Percentiles rank a stretch among this genome's conserved stretches.
These are phyloP conservation scores for Verbena officinalis DNA, from an alignment of 257 asterid species.

Conservation along the genomic window DNA sequence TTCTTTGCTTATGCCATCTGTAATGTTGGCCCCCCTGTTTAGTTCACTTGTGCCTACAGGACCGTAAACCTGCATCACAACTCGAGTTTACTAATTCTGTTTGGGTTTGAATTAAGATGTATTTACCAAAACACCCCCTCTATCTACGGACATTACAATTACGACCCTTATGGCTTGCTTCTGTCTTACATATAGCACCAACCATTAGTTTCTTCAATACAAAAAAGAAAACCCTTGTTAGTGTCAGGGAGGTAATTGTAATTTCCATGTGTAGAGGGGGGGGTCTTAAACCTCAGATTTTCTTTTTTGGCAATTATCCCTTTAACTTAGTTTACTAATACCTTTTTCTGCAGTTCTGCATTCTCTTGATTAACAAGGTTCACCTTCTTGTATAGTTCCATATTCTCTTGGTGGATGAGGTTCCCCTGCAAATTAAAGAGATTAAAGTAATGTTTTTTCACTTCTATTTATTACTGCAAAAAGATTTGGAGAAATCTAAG, in stretches of 20 bases:
- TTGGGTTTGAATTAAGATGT: too few relatives aligned
- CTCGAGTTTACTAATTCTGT: not conserved
- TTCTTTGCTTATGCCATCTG: constrained; percentile 21
- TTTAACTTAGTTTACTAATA: constrained; percentile 15
- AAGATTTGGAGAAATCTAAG: constrained; percentile 8
- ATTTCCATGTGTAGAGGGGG: too few relatives aligned
- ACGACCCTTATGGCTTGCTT: too few relatives aligned
- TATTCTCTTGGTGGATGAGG: constrained; percentile 57
- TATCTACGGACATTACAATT: too few relatives aligned
- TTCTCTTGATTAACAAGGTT: constrained; percentile 52
- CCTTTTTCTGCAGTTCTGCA: constrained; percentile 57
- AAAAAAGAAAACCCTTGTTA: too few relatives aligned
- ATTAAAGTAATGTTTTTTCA: constrained; percentile 18
- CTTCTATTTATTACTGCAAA: constrained; percentile 13
- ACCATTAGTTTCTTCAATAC: too few relatives aligned
- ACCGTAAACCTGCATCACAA: constrained; percentile 45
- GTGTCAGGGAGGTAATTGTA: too few relatives aligned
- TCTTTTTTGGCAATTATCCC: too few relatives aligned
- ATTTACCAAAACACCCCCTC: too few relatives aligned
- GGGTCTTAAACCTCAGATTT: too few relatives aligned
- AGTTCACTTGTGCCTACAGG: constrained; percentile 33
- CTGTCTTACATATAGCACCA: too few relatives aligned
- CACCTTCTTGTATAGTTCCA: constrained; percentile 53
- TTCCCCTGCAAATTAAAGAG: constrained; percentile 49
- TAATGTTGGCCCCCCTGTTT: constrained; percentile 28